Percentiles rank a stretch among this genome's conserved stretches.
phyloP scores from a whole-genome alignment of 768 basidiomycete genomes.

The Hirschioporus abietinus region DNA sequence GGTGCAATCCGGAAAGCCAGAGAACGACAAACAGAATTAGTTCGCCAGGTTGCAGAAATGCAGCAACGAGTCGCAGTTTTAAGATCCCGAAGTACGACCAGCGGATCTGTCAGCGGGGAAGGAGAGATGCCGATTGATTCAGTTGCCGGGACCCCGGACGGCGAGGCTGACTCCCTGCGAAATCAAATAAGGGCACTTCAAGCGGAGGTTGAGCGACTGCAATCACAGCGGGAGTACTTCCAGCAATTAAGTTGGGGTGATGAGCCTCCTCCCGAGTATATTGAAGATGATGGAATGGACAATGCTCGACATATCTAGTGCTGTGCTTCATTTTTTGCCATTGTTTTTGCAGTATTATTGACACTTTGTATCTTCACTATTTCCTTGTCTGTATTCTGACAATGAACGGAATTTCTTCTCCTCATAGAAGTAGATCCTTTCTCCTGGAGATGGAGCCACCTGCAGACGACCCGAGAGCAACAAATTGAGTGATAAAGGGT shows the following conservation, averaged over 20 bases:
- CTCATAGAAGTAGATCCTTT: no score
- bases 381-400: no score
- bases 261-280: not conserved
- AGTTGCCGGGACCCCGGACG: not conserved
- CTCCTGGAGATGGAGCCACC: no score
- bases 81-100: not conserved
- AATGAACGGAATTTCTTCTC: no score
- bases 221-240: not conserved
- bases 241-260: not conserved
- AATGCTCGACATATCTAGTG: no score
- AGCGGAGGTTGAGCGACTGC: not conserved
- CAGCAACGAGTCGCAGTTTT: not conserved
- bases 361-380: no score
- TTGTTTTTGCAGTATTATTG: no score
- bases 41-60: not conserved
- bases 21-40: not conserved
- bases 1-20: not conserved
- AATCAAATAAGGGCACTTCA: not conserved
- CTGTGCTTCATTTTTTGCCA: no score
- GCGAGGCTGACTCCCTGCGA: not conserved
- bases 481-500: no score
- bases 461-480: no score
- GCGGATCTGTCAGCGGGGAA: not conserved
- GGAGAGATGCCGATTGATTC: not conserved
- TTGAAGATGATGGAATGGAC: not conserved